Evolutionary conservation across 176 grass and related monocot genomes (phyloP).

Genomic region (Metroxylon sagu): DNA sequence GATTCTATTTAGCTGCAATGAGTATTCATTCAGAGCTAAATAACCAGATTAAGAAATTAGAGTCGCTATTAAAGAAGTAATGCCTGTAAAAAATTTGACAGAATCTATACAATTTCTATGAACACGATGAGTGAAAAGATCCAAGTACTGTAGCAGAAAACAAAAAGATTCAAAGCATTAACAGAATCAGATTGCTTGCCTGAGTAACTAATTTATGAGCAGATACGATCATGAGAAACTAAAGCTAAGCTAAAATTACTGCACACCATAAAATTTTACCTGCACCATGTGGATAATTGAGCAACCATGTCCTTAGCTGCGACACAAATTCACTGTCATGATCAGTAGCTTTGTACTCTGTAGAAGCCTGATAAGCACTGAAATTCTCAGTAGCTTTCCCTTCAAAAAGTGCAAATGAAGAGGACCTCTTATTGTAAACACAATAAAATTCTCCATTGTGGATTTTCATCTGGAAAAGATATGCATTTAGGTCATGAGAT

Average conservation of each 20-base stretch:
- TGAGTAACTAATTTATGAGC: too few species aligned
- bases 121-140: too few species aligned
- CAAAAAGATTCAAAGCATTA: slow-evolving; percentile 7
- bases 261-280: not conserved
- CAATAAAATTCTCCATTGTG: slow-evolving; percentile 45
- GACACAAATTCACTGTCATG: slow-evolving; percentile 40
- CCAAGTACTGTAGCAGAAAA: slow-evolving; percentile 2
- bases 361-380: slow-evolving; percentile 45
- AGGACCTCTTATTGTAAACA: slow-evolving; percentile 46
- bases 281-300: slow-evolving; percentile 25
- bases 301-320: slow-evolving; percentile 50
- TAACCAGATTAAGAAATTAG: slow-evolving; percentile 19
- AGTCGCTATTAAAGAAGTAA: not conserved
- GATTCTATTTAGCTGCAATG: slow-evolving; percentile 43
- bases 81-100: too few species aligned
- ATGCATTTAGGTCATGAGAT: too few species aligned
- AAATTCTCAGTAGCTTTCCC: slow-evolving; percentile 33
- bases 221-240: too few species aligned
- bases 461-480: slow-evolving; percentile 48
- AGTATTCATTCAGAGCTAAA: slow-evolving; percentile 44
- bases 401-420: slow-evolving; percentile 81
- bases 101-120: too few species aligned
- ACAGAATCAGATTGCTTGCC: too few species aligned
- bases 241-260: too few species aligned
- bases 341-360: slow-evolving; percentile 38